These are phyloP conservation scores for Metarhizium robertsii DNA, from an alignment of 2,329 filamentous ascomycete genomes.

Conservation along the genomic window DNA sequence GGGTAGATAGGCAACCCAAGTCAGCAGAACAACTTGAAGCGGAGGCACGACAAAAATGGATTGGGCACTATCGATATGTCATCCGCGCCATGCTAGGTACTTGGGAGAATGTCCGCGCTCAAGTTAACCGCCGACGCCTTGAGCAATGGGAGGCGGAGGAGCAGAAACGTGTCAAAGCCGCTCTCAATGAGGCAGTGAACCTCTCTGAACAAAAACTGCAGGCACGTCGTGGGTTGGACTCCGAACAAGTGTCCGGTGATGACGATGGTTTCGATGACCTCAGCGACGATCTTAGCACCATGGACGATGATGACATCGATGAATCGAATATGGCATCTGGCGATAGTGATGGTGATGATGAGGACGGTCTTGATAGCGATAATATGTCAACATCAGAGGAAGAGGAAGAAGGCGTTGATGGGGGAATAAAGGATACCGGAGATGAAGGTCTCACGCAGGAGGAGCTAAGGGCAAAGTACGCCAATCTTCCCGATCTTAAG, in stretches of 20 bases:
- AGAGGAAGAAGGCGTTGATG: slow-evolving; percentile 52
- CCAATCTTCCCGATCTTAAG: slow-evolving; percentile 44
- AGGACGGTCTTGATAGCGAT: slow-evolving; percentile 30
- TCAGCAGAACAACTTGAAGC: slow-evolving; percentile 71
- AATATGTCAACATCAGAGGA: slow-evolving; percentile 56
- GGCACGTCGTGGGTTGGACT: slow-evolving; percentile 47
- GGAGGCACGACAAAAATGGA: slow-evolving; percentile 61
- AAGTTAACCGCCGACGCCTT: slow-evolving; percentile 51
- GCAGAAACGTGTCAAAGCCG: slow-evolving; percentile 55
- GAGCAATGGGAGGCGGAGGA: slow-evolving; percentile 57
- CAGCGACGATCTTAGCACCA: slow-evolving; percentile 35
- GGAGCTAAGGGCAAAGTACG: slow-evolving; percentile 60
- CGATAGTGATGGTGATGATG: slow-evolving; percentile 26
- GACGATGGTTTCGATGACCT: slow-evolving; percentile 37
- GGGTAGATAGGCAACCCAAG: slow-evolving; percentile 64
- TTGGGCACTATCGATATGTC: slow-evolving; percentile 62
- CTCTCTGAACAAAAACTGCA: slow-evolving; percentile 61
- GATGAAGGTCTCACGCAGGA: slow-evolving; percentile 62
- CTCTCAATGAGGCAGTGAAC: slow-evolving; percentile 64
- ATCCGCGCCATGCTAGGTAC: slow-evolving; percentile 46
- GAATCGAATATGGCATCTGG: slow-evolving; percentile 25
- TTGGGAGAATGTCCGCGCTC: slow-evolving; percentile 54
- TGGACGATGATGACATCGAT: slow-evolving; percentile 22
- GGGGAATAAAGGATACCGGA: slow-evolving; percentile 40
- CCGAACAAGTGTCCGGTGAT: slow-evolving; percentile 37